These are phyloP conservation scores for Termitomyces sp. DNA, from an alignment of 768 basidiomycete species.

Conservation along the genomic window DNA sequence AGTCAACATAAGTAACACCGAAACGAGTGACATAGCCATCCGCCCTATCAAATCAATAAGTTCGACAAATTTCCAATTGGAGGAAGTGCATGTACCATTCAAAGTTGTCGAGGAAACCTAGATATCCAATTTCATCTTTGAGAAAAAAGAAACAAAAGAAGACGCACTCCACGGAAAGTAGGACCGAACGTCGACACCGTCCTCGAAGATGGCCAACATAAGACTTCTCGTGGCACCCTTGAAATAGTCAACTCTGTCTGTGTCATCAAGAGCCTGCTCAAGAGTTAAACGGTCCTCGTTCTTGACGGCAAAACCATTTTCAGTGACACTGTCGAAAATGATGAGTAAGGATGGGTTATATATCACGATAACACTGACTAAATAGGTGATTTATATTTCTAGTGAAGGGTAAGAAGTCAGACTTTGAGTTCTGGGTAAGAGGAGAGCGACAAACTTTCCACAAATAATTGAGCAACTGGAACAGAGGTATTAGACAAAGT, in stretches of 20 bases:
- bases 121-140: background rate
- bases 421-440: background rate
- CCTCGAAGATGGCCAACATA: constrained; percentile 52
- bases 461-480: constrained; percentile 59
- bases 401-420: constrained; percentile 17
- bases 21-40: constrained; percentile 67
- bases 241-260: constrained; percentile 67
- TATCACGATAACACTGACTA: constrained; percentile 20
- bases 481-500: background rate
- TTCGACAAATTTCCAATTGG: background rate
- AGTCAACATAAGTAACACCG: constrained; percentile 69
- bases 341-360: background rate
- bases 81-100: constrained; percentile 41
- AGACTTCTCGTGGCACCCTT: constrained; percentile 49
- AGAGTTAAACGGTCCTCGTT: constrained; percentile 50
- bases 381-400: constrained; percentile 36
- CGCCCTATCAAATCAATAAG: constrained; percentile 30
- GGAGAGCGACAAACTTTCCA: constrained; percentile 43
- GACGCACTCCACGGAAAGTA: constrained; percentile 67
- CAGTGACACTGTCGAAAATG: constrained; percentile 46
- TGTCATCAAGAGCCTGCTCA: constrained; percentile 49
- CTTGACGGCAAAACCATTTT: constrained; percentile 71
- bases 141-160: background rate
- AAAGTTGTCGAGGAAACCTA: constrained; percentile 66
- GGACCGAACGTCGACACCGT: constrained; percentile 54